Conservation (phyloP, 2,329 filamentous ascomycete genomes). For the Aureobasidium sp. region DNA sequence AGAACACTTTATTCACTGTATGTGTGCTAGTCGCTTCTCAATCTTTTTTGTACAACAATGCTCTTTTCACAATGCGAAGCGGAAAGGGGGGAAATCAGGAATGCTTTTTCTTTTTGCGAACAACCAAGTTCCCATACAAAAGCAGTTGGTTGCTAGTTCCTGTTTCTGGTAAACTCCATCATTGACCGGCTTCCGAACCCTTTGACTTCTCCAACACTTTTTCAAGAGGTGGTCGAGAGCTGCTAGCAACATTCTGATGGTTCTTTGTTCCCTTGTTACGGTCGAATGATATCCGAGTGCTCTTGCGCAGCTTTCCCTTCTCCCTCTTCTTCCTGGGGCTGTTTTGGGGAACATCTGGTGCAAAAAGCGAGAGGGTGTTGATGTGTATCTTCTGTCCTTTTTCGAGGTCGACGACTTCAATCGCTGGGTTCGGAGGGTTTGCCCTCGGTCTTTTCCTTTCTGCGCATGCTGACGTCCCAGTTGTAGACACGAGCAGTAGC, state of each 20-base stretch:
- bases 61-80: too few relatives aligned
- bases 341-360: too few relatives aligned
- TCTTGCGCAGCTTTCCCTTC: not conserved
- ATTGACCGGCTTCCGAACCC: not conserved
- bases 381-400: not conserved
- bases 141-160: too few relatives aligned
- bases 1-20: not conserved
- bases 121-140: not conserved
- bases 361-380: too few relatives aligned
- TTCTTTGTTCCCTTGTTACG: not conserved
- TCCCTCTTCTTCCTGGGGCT: too few relatives aligned
- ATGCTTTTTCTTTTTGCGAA: not conserved
- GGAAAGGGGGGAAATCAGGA: not conserved
- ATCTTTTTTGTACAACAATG: not conserved
- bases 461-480: constrained; percentile 93
- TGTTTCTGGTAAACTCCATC: too few relatives aligned
- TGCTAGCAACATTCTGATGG: not conserved
- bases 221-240: not conserved
- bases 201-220: not conserved
- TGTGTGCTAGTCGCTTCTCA: not conserved
- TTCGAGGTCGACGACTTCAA: not conserved
- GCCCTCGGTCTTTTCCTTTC: constrained; percentile 63
- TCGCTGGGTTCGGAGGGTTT: not conserved
- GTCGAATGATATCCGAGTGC: not conserved
- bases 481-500: constrained; percentile 97